These are phyloP conservation scores for Elongisporangium anandrum DNA, from an alignment of 352 stramenopile genomes.

Conservation along the genomic window DNA sequence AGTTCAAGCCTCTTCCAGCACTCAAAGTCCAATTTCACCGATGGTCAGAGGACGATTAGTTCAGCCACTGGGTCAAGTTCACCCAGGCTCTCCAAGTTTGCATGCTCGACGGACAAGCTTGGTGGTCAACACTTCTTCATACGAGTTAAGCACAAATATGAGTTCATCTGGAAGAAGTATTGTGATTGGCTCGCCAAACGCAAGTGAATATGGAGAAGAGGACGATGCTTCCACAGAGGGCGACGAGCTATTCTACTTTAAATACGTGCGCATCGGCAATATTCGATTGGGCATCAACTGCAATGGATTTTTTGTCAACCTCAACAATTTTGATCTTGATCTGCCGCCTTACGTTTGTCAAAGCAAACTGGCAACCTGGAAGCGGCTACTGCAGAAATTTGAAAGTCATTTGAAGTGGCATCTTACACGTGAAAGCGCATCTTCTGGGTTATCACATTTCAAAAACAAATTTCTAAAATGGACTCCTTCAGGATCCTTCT, in stretches of 20 bases:
- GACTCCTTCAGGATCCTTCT: constrained; percentile 37
- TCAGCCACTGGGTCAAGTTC: not conserved
- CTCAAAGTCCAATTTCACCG: not conserved
- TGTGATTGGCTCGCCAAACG: not conserved
- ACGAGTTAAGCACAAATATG: not conserved
- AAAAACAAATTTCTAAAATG: constrained; percentile 86
- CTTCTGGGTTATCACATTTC: constrained; percentile 77
- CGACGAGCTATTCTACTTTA: constrained; percentile 83
- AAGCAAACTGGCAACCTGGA: constrained; percentile 76
- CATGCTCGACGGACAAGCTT: constrained; percentile 7
- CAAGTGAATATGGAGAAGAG: constrained; percentile 24
- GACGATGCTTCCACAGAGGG: constrained; percentile 46
- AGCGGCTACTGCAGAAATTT: constrained; percentile 81
- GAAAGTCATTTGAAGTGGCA: constrained; percentile 82
- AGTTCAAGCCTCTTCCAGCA: not conserved
- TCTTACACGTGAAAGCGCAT: constrained; percentile 77
- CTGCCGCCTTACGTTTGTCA: constrained; percentile 76
- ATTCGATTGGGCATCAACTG: constrained; percentile 78
- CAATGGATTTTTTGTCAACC: constrained; percentile 83
- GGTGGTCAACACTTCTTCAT: constrained; percentile 4
- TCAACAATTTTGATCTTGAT: constrained; percentile 77
- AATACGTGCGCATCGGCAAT: constrained; percentile 80
- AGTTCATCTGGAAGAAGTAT: not conserved
- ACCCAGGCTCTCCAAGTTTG: not conserved
- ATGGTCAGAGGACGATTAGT: not conserved